phyloP scores from a whole-genome alignment of 164 flowering plant species.

The Paratinospora sagittata region DNA sequence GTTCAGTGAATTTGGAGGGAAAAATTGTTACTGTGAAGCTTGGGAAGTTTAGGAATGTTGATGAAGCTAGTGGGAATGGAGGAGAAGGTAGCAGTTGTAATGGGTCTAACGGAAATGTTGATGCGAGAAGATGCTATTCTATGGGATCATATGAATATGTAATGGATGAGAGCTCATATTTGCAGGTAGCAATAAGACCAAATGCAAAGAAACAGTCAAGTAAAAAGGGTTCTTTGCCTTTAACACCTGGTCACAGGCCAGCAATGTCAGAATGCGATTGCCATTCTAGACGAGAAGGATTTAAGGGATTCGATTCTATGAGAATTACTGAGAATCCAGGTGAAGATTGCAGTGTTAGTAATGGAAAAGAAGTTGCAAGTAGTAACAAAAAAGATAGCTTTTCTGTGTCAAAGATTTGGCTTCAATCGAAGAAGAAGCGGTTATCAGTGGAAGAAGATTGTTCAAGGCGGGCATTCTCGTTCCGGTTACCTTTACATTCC shows the following conservation, averaged over 20 bases:
- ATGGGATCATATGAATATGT: constrained; percentile 94
- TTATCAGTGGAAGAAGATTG: constrained; percentile 25
- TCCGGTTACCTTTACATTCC: constrained; percentile 40
- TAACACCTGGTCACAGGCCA: constrained; percentile 41
- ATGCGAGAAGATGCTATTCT: constrained; percentile 77
- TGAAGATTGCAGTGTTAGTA: constrained; percentile 8
- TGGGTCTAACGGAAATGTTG: constrained; percentile 39
- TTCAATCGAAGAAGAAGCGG: constrained; percentile 47
- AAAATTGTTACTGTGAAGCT: constrained; percentile 74
- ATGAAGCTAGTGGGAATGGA: constrained; percentile 14
- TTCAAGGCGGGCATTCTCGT: constrained; percentile 60
- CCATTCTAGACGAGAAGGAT: constrained; percentile 54
- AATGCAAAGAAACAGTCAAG: constrained; percentile 31
- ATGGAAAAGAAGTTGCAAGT: constrained; percentile 20
- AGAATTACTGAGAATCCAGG: constrained; percentile 14
- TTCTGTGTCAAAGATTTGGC: constrained; percentile 84
- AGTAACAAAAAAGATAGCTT: constrained; percentile 64
- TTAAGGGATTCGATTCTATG: constrained; percentile 39
- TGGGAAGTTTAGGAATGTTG: constrained; percentile 74
- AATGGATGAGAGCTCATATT: constrained; percentile 55
- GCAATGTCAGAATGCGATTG: constrained; percentile 77
- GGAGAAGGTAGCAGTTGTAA: constrained; percentile 23
- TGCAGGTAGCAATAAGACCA: constrained; percentile 63
- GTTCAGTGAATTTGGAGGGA: constrained; percentile 24
- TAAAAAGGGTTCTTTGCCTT: constrained; percentile 49